Evolutionary conservation across 2,329 filamentous ascomycete genomes (phyloP), one percentile per base, ranked within the genome.

Genomic region (Huntiella bhutanensis): DNA sequence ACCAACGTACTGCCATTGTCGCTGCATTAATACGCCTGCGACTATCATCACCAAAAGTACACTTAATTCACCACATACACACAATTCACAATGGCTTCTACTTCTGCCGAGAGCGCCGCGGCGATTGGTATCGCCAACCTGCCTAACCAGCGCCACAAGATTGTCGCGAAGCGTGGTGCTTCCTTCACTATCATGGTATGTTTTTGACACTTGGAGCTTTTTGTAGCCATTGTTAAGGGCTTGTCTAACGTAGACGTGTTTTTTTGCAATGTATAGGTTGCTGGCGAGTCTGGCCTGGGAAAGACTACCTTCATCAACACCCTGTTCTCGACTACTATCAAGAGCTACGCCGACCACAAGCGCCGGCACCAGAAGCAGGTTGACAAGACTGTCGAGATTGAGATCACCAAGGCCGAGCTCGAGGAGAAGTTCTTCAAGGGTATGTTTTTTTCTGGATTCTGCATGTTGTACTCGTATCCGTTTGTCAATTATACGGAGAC

Each of bases 361-460:
- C 83, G 86, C 67, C 84, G 91, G 61, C 91, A 98, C 67, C 84
- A 91, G 69, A 98, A 98, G 78, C 91, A 98, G 72, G 77, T 96
- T 56, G 91, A 98, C 71, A 96, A 96, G 77, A 98, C 91, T 8
- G 91, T 98, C 54, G 92, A 98, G 71, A 98, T 98, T 57, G 91
- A 98, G 67, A 98, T 98, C 62, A 98, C 91, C 64, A 98, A 98
- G 76, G 91, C 91, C 50, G 91, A 98, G 71, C 71, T 98, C 53
- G 91, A 98, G 70, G 91, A 98, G 80, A 98, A 98, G 73, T 98
- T 98, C 75, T 98, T 98, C 81, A 98, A 98, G 76, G 88, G 88
- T 95, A 70, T 49, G 60, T 34, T 43, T 38, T 38, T 6, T 33
- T 34, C 22, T 28, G 22, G 22, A 6, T 28, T 28, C 22, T 28